A percentile compares a stretch with the other conserved stretches of the same genome.
Evolutionary conservation across 2,329 filamentous ascomycete genomes (phyloP).

Genomic region (Purpureocillium takamizusanense): DNA sequence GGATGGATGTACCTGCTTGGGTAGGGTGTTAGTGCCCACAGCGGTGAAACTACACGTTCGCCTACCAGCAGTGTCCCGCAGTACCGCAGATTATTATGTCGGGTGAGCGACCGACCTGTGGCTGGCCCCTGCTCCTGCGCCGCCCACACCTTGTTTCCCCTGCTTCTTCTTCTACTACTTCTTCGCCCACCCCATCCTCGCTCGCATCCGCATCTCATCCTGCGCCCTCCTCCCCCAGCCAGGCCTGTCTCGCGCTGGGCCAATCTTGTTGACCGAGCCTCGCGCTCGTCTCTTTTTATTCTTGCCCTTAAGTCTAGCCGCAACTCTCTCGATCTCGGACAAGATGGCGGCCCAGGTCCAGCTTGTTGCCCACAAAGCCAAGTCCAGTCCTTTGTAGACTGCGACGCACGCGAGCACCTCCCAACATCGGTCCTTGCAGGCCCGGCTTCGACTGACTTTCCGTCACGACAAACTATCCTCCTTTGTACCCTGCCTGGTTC

Average conservation of each 20-base stretch:
- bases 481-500: neutral
- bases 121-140: no score
- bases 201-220: no score
- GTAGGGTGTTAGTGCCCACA: neutral
- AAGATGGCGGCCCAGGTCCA: conserved; percentile 6
- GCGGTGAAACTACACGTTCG: no score
- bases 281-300: neutral
- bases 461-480: neutral
- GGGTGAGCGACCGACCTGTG: no score
- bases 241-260: neutral
- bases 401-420: neutral
- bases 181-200: neutral
- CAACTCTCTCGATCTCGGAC: neutral
- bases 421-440: neutral
- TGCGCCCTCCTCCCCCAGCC: neutral
- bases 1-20: no score
- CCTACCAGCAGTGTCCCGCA: no score
- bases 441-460: neutral
- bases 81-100: no score
- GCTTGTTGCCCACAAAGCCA: conserved; percentile 2
- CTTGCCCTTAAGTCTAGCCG: neutral
- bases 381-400: conserved; percentile 1
- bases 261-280: neutral
- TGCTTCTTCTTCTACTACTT: neutral
- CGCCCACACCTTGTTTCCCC: no score